phyloP scores from a whole-genome alignment of 1,284 basidiomycete species.

The Abortiporus biennis region DNA sequence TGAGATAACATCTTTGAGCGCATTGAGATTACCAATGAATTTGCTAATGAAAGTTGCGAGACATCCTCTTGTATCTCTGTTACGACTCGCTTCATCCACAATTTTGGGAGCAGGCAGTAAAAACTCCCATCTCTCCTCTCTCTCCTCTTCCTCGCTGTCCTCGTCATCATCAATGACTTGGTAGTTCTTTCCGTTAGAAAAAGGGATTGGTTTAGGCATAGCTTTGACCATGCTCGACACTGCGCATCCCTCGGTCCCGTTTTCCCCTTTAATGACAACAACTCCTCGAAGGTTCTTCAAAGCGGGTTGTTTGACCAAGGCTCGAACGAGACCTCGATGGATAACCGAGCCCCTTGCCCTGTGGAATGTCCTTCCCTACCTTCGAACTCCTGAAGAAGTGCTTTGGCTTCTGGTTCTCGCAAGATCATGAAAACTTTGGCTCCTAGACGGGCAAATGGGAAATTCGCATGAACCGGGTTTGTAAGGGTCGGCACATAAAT shows the following conservation, averaged over 20 bases:
- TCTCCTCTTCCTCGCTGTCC: slow-evolving; percentile 3
- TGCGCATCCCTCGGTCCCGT: slow-evolving; percentile 4
- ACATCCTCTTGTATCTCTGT: background rate
- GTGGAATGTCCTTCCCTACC: too few species aligned
- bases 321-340: background rate
- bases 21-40: slow-evolving; percentile 3
- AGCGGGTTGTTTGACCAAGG: background rate
- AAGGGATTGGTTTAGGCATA: too few species aligned
- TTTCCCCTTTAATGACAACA: background rate
- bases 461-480: background rate
- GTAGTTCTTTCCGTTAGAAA: too few species aligned
- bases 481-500: slow-evolving; percentile 4
- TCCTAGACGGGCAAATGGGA: slow-evolving; percentile 3
- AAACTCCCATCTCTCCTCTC: slow-evolving; percentile 6
- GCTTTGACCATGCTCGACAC: slow-evolving; percentile 4
- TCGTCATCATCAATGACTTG: slow-evolving; percentile 4
- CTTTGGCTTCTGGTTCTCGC: slow-evolving; percentile 1
- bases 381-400: slow-evolving; percentile 2
- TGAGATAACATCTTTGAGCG: background rate
- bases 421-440: slow-evolving; percentile 1
- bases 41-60: slow-evolving; percentile 3
- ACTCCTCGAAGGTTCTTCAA: slow-evolving; percentile 2
- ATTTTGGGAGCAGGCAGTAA: slow-evolving; percentile 2
- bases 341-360: too few species aligned
- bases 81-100: background rate